Conservation (phyloP, 2,329 filamentous ascomycete species). For the Aspergillus pseudoglaucus region DNA sequence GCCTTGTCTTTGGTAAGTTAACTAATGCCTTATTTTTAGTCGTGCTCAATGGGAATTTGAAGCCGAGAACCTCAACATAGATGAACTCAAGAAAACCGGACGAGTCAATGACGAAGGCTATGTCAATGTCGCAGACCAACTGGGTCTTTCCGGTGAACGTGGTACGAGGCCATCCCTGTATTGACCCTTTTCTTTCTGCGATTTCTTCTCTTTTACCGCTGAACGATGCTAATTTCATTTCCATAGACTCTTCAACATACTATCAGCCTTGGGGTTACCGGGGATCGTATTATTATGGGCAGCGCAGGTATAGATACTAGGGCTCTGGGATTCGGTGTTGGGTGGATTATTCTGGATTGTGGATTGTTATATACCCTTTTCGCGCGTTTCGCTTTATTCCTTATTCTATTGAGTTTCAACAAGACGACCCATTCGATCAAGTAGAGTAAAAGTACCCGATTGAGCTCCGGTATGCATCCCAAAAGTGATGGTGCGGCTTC, state of each 20-base stretch:
- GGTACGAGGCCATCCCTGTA: slow-evolving; percentile 27
- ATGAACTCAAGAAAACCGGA: slow-evolving; percentile 24
- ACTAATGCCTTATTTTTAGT: slow-evolving; percentile 15
- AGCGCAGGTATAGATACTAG: slow-evolving; percentile 2
- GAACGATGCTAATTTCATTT: not conserved
- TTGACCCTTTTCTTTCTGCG: slow-evolving; percentile 3
- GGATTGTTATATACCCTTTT: slow-evolving; percentile 2
- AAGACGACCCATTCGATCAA: too few species aligned
- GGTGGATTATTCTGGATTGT: not conserved
- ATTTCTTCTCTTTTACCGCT: not conserved
- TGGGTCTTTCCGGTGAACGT: slow-evolving; percentile 35
- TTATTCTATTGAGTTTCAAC: too few species aligned
- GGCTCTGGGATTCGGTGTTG: not conserved
- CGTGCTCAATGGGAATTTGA: slow-evolving; percentile 37
- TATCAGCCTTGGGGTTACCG: slow-evolving; percentile 31
- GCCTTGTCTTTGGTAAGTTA: not conserved
- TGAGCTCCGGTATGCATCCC: too few species aligned
- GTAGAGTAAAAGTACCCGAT: too few species aligned
- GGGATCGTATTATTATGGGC: slow-evolving; percentile 17
- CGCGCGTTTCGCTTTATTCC: too few species aligned
- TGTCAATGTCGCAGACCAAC: slow-evolving; percentile 38
- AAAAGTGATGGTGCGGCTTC: too few species aligned
- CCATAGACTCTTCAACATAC: slow-evolving; percentile 36
- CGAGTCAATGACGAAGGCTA: slow-evolving; percentile 35
- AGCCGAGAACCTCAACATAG: slow-evolving; percentile 21